Base-by-base conservation (phyloP, 345 rosid genomes). In the Firmiana major region DNA sequence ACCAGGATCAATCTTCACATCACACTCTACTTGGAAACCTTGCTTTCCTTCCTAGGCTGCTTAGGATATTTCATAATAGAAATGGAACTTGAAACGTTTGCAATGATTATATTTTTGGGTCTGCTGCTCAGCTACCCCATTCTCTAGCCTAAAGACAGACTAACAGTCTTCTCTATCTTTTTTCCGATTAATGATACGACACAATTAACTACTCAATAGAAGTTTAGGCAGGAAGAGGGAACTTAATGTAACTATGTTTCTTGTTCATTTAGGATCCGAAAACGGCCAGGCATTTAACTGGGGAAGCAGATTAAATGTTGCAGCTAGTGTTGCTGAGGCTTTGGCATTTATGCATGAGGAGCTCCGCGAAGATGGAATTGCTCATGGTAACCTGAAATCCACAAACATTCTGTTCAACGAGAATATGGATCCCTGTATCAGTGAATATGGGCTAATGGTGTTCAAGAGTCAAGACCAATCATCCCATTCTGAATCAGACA, bases 301-400 rank as follows among this genome's bases (percentile, higher is more conserved):
- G 89, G 88, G 75, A 79, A 88, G 85, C 85, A 86, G 92, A 62
- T 78, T 91, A 49, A 51, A 34, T 17, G 67, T 85, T 17, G 94
- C 91, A 77, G 80, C 83, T 3, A 73, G 17, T 0, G 48, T 86
- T n/a, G 78, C 91, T 0, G 79, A 84, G 46, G 85, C 90, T 31
- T 78, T 89, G 45, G 86, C 86, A 75, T 79, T 77, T 55, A 79
- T 86, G 85, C 92, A 89, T 38, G 63, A 74, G 48, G 82, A 82
- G 79, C 86, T 91, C 19, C 42, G 2, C 0, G 80, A 80, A 63
- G 89, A 83, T 66, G 79, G 76, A 53, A 85, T 89, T 15, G 87
- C 88, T n/a, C 92, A 86, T 73, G 94, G 92, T 21, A 91, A 88
- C 85, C 77, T 91, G 75, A 91, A 91, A 80, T 84, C 92, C 75